Percentiles rank a stretch among this genome's conserved stretches.
phyloP scores from a whole-genome alignment of 2,329 filamentous ascomycete species.

The Pseudogymnoascus sp. region DNA sequence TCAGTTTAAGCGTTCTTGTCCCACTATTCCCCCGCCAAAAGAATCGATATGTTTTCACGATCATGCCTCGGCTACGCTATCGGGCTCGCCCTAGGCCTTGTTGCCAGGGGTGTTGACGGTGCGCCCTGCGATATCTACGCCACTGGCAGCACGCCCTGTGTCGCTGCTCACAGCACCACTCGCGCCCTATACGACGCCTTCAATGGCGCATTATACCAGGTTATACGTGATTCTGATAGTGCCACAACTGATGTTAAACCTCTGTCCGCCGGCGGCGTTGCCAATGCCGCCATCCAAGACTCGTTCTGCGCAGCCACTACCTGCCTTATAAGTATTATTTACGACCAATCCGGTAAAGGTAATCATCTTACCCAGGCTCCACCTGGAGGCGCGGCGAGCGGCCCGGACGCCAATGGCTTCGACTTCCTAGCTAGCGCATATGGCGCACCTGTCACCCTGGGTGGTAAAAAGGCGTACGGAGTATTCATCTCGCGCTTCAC shows the following conservation, averaged over 20 bases:
- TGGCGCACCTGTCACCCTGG: conserved; percentile 53
- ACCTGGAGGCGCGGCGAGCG: conserved; percentile 43
- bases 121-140: conserved; percentile 53
- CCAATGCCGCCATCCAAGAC: conserved; percentile 53
- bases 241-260: conserved; percentile 27
- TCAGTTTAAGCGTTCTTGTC: not conserved
- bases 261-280: conserved; percentile 50
- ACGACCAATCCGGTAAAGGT: conserved; percentile 54
- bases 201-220: conserved; percentile 47
- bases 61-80: conserved; percentile 13
- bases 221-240: conserved; percentile 41
- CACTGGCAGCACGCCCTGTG: conserved; percentile 46
- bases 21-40: conserved; percentile 11
- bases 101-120: conserved; percentile 34
- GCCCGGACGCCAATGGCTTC: conserved; percentile 47
- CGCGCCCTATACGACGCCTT: conserved; percentile 48
- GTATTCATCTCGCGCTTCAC: conserved; percentile 54
- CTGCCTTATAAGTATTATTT: conserved; percentile 56
- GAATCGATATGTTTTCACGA: conserved; percentile 12
- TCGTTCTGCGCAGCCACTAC: conserved; percentile 52
- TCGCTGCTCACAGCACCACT: conserved; percentile 56
- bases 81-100: conserved; percentile 25
- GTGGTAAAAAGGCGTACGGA: conserved; percentile 54
- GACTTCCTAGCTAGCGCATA: conserved; percentile 52
- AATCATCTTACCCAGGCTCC: conserved; percentile 59